Evolutionary conservation across 2,329 filamentous ascomycete genomes (phyloP), one percentile per base, ranked within the genome.

Genomic region (Bipolaris victoriae): DNA sequence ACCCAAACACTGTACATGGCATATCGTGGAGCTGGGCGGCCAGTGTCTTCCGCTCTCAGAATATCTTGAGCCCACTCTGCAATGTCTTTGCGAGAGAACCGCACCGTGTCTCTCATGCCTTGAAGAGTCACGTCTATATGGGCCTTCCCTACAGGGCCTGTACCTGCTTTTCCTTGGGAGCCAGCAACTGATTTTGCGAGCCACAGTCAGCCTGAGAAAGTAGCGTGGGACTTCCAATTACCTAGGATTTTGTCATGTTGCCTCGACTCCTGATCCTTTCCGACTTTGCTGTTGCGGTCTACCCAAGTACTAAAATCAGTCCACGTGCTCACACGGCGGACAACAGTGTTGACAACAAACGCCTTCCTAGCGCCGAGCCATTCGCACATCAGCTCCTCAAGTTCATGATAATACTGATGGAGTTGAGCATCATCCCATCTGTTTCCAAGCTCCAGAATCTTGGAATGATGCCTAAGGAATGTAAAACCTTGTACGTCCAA

Each of bases 1-100:
- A 47, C 44, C 44, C 44, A 47, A 47, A 35, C 44, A 47, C 44
- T 47, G 44, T 47, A 47, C 15, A 47, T 35, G 16, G 44, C 44
- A 47, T 47, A 47, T 47, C 44, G 44, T 35, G 44, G 44, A 47
- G 44, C 44, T 47, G 44, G 44, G 44, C 44, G 44, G 35, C 44
- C 44, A 47, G 44, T 29, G 44, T 47, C 44, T 47, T 47, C 44
- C 10, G 44, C 44, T 47, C 44, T 47, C 35, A 47, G 26, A 35
- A 47, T 35, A 47, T 47, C 44, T 29, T 47, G 44, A 47, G 44
- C 44, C 44, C 44, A 47, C 15, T 47, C 44, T 26, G 26, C 44
- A 35, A 47, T 47, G 44, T 47, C 44, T 47, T 47, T 47, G 44
- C 44, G 44, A 47, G 44, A 26, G 29, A 47, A 47, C 44, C 44